Base-by-base conservation (phyloP, 2,329 filamentous ascomycete species). In the Alternaria sp. region DNA sequence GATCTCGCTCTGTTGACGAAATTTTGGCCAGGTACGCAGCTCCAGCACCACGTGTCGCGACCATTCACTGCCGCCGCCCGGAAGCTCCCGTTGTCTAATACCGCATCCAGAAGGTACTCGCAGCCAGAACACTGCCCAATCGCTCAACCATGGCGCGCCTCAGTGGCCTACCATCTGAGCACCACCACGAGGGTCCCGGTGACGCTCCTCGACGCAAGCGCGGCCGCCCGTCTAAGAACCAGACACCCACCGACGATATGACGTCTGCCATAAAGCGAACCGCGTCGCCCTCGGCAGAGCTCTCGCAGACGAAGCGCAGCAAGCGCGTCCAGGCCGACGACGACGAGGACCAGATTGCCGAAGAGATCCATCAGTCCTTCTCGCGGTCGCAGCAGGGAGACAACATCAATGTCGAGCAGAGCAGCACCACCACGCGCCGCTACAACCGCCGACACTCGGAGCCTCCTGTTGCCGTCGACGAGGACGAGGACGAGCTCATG, bases 111-210 rank as follows among this genome's bases (percentile, higher is more conserved):
- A 36, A 52, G 28, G 30, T 23, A 60, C 59, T 21, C 30, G 19
- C 49, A 36, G 49, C 9, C 17, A 6, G 57, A 30, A 62, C 19
- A 23, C 23, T 13, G 23, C 23, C 8, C 12, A 54, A 43, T 54
- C 46, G 23, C 43, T 62, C 66, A 51, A 63, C 54, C 64, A 79
- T 79, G 76, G 77, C 76, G 63, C 75, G 75, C 47, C 69, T 77
- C 50, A 75, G 71, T 62, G 74, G 76, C 55, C 72, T 77, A 9
- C 72, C 75, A 47, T 77, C 76, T 36, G 76, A 78, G 67, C 77
- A 77, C 69, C 77, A 79, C 61, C 72, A 74, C 61, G 70, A 75
- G 52, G 77, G 76, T 26, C 76, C 77, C 21, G 77, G 74, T 10
- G 76, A 79, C 59, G 70, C 74, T 45, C 71, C 75, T 9, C 74